Percentiles rank a stretch among this genome's conserved stretches.
These are phyloP conservation scores for Solanum hybrid DNA, from an alignment of 305 asterid species.

Conservation along the genomic window DNA sequence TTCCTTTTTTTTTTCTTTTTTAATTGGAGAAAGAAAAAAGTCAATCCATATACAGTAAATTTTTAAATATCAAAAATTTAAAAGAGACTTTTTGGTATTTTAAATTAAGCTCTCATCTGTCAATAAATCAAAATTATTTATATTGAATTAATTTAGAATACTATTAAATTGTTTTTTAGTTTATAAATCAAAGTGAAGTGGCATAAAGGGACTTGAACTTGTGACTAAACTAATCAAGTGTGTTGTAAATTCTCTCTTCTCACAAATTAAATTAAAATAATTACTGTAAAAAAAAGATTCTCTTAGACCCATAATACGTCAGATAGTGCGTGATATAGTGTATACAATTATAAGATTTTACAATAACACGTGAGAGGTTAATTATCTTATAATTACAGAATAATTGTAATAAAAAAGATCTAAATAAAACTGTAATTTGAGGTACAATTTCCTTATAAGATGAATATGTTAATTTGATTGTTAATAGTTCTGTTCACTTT, in stretches of 20 bases:
- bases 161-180: not conserved
- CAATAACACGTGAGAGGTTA: conserved; percentile 2
- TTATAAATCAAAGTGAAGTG: not conserved
- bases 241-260: not conserved
- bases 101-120: not conserved
- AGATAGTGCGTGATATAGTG: not conserved
- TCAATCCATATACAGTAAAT: not conserved
- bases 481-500: not conserved
- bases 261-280: not conserved
- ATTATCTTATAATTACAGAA: not conserved
- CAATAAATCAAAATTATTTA: not conserved
- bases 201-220: too few relatives aligned
- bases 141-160: not conserved
- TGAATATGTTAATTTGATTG: not conserved
- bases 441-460: not conserved
- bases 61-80: not conserved
- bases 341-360: not conserved
- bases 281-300: not conserved
- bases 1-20: not conserved
- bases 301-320: not conserved
- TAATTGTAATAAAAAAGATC: not conserved
- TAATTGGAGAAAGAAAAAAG: not conserved
- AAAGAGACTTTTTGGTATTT: not conserved
- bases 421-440: not conserved
- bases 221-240: not conserved